Evolutionary conservation across 2,329 filamentous ascomycete genomes (phyloP).

Genomic region (Arthrinium phaeospermum): DNA sequence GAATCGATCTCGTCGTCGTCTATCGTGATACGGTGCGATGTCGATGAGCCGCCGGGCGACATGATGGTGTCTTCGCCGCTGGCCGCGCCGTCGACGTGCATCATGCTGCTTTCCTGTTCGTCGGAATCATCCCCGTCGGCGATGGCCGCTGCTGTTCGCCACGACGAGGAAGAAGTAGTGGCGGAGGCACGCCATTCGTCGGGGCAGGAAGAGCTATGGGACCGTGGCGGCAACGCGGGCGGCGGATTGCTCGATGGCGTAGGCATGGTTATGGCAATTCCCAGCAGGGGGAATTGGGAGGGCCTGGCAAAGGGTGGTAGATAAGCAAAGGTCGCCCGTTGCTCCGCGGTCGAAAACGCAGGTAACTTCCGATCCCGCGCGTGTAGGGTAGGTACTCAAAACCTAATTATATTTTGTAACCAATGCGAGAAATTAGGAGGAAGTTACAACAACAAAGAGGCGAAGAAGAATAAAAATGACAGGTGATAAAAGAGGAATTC

Average conservation of each 20-base stretch:
- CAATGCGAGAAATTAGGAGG: neutral
- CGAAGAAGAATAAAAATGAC: neutral
- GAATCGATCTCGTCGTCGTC: neutral
- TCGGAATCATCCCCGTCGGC: neutral
- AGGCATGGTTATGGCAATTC: slow-evolving; percentile 16
- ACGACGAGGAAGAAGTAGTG: neutral
- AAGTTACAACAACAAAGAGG: neutral
- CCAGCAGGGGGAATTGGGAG: neutral
- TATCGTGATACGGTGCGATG: neutral
- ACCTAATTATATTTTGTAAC: neutral
- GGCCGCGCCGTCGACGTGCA: neutral
- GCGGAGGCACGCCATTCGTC: slow-evolving; percentile 19
- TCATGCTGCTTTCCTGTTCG: neutral
- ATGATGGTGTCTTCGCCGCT: neutral
- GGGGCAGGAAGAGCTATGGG: slow-evolving; percentile 15
- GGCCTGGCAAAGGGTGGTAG: neutral
- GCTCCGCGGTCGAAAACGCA: slow-evolving; percentile 12
- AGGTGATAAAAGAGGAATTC: neutral
- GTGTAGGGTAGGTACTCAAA: neutral
- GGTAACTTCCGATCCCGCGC: neutral
- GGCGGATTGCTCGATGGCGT: slow-evolving; percentile 20
- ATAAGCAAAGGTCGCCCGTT: slow-evolving; percentile 1
- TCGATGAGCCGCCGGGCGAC: neutral
- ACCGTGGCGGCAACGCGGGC: slow-evolving; percentile 10
- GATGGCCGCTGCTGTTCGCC: neutral